phyloP scores from a whole-genome alignment of 257 asterid genomes.

The Handroanthus guayacan region DNA sequence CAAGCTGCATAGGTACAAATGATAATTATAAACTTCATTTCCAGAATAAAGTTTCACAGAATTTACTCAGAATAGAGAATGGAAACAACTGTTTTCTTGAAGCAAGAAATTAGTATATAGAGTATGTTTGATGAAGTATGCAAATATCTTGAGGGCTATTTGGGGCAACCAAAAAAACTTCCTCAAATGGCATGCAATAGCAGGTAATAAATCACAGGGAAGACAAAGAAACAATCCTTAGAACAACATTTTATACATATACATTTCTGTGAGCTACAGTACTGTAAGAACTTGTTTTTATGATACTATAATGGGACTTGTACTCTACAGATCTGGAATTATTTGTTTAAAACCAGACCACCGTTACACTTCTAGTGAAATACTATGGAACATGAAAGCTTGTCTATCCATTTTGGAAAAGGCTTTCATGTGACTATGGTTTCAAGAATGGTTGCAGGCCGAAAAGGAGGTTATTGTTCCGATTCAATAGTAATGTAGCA shows the following conservation, averaged over 20 bases:
- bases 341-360: neutral
- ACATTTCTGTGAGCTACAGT: no score
- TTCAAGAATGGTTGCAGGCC: no score
- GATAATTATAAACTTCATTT: neutral
- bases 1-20: neutral
- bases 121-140: neutral
- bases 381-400: neutral
- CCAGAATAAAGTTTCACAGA: neutral
- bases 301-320: neutral
- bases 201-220: neutral
- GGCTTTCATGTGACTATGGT: neutral
- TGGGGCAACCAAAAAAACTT: neutral
- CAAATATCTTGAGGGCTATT: neutral
- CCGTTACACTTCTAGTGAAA: neutral
- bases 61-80: neutral
- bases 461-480: no score
- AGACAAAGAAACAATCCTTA: neutral
- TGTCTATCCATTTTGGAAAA: neutral
- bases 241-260: neutral
- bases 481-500: no score
- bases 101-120: neutral
- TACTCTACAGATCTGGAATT: conserved; percentile 26
- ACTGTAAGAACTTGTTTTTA: neutral
- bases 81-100: neutral
- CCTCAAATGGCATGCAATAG: neutral